Base-by-base conservation (phyloP, 1,284 basidiomycete species). In the Ceratobasidium sp. region DNA sequence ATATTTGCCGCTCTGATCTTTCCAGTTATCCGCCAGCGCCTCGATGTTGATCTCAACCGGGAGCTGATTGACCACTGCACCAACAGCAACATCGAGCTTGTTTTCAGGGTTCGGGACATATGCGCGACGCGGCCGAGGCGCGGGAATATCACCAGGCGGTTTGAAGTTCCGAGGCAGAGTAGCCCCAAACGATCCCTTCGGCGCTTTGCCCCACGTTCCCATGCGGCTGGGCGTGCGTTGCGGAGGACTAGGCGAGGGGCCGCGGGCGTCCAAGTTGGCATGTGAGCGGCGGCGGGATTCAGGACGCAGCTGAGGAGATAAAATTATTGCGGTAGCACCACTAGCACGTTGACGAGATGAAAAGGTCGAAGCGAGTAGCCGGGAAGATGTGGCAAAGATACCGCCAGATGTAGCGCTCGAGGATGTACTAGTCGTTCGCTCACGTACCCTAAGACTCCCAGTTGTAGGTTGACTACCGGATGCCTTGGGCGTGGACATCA, bases 1-100 rank as follows among this genome's bases (percentile, higher is more conserved):
- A 81, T 98, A 98, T 80, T 95, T 95, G 19, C 96, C 96, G 76
- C 93, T 95, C 82, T 95, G 91, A 81, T 96, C 95, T 80, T 91
- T 91, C 93, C 93, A 96, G 14, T 89, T 90, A 71, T 91, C 91
- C n/a, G 90, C 89, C 1, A 94, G 91, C 2, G 94, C 90, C 78
- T 93, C 90, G 41, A 97, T 87, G 65, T 91, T 93, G 79, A 98
- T 93, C 79, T 93, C 89, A 54, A 96, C 91, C 19, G 94, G 90
- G 53, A 99, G 86, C 75, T 90, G 90, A 82, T 98, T 98, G 76
- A 98, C 89, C 59, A 98, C 93, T 78, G 93, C 90, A 7, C 94
- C 95, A 54, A 99, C 93, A 1, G 96, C 96, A 29, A 97, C 89
- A 81, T 99, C 97, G 0, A 99, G 87, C 80, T 93, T 94, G 83